A percentile compares a stretch with the other conserved stretches of the same genome.
Conservation (phyloP, 495 filamentous ascomycete species). For the Penicillium paradoxum region DNA sequence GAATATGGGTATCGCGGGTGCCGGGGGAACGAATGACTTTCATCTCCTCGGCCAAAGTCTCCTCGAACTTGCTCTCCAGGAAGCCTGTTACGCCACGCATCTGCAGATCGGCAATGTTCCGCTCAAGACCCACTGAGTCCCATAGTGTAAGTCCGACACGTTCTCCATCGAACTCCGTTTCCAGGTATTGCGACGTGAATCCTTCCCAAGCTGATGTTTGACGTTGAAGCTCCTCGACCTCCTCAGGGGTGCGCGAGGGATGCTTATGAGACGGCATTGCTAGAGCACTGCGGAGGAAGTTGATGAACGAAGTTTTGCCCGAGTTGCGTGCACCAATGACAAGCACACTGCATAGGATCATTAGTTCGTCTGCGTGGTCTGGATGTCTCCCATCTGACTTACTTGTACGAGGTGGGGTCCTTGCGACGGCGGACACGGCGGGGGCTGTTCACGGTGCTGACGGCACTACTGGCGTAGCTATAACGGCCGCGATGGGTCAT, state of each 20-base stretch:
- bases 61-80: constrained; percentile 96
- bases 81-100: constrained; percentile 86
- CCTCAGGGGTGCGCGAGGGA: constrained; percentile 48
- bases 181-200: constrained; percentile 82
- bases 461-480: constrained; percentile 90
- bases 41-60: constrained; percentile 96
- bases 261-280: constrained; percentile 73
- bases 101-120: constrained; percentile 89
- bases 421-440: constrained; percentile 88
- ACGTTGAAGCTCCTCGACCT: constrained; percentile 40
- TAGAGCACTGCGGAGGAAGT: constrained; percentile 84
- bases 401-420: constrained; percentile 98
- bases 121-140: constrained; percentile 93
- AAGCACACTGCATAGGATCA: constrained; percentile 59
- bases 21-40: constrained; percentile 92
- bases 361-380: neutral
- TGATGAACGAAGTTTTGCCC: constrained; percentile 94
- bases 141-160: constrained; percentile 90
- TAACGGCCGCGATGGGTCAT: constrained; percentile 97
- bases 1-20: constrained; percentile 92
- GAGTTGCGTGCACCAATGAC: constrained; percentile 84
- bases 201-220: constrained; percentile 49
- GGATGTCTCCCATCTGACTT: constrained; percentile 37
- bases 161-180: constrained; percentile 91
- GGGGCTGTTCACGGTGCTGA: constrained; percentile 91